phyloP scores from a whole-genome alignment of 331 rosid genomes.

The Quercus phellos region DNA sequence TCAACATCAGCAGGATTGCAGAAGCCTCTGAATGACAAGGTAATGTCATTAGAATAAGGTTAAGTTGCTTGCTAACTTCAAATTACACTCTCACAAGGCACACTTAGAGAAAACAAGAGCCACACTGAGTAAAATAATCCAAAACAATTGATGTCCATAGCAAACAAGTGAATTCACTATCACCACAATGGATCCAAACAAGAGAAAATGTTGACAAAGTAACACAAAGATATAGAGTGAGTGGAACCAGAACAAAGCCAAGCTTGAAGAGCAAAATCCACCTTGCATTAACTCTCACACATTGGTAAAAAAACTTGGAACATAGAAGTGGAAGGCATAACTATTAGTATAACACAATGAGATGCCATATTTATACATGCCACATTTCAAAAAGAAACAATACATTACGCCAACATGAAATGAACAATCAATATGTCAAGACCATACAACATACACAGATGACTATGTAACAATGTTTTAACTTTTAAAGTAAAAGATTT shows the following conservation, averaged over 20 bases:
- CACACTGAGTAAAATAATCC: neutral
- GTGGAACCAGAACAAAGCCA: neutral
- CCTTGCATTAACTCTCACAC: neutral
- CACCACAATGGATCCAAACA: neutral
- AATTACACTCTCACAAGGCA: neutral
- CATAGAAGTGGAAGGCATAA: neutral
- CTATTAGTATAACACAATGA: neutral
- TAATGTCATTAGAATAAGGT: conserved; percentile 23
- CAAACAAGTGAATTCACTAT: neutral
- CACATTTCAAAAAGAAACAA: neutral
- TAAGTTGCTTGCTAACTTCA: conserved; percentile 11
- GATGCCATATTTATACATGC: neutral
- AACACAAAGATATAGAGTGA: neutral
- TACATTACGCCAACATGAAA: too few species aligned
- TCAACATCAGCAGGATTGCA: conserved; percentile 96
- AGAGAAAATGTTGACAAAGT: neutral
- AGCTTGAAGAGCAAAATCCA: neutral
- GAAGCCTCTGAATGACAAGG: conserved; percentile 65
- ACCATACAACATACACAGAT: neutral
- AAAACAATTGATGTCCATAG: neutral
- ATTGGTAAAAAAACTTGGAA: neutral
- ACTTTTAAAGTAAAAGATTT: neutral
- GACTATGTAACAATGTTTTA: neutral
- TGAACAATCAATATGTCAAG: neutral
- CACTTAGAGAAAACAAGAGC: neutral